Percentiles rank a stretch among this genome's conserved stretches.
phyloP scores from a whole-genome alignment of 106 monocot genomes.

The Phalaenopsis aphrodite region DNA sequence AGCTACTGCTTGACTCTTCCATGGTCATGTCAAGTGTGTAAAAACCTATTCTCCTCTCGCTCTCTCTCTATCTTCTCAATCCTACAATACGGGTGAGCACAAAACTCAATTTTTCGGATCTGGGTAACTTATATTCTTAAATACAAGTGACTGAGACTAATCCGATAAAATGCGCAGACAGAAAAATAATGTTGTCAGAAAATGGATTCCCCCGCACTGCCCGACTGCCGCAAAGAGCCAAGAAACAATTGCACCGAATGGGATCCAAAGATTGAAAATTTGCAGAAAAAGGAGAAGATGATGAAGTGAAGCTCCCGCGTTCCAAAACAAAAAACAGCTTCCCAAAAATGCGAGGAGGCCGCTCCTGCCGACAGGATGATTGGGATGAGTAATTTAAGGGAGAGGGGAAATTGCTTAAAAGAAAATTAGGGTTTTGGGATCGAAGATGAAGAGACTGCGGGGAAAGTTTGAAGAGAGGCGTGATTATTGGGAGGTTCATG shows the following conservation, averaged over 20 bases:
- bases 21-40: conserved; percentile 21
- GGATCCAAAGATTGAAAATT: background rate
- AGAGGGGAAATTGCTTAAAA: background rate
- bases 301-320: background rate
- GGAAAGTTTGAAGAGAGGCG: background rate
- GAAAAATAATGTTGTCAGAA: background rate
- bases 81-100: background rate
- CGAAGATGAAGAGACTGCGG: background rate
- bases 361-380: background rate
- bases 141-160: background rate
- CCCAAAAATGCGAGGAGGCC: background rate
- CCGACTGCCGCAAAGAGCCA: conserved; percentile 1
- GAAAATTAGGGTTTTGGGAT: background rate
- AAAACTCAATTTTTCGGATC: background rate
- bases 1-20: conserved; percentile 45
- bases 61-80: background rate
- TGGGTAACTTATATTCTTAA: background rate
- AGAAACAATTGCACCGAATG: background rate
- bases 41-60: background rate
- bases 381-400: background rate
- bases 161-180: background rate
- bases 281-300: conserved; percentile 1
- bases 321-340: background rate
- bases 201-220: background rate
- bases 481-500: background rate